These are phyloP conservation scores for Diaporthe caulivora DNA, from an alignment of 2,329 filamentous ascomycete species.

Conservation along the genomic window DNA sequence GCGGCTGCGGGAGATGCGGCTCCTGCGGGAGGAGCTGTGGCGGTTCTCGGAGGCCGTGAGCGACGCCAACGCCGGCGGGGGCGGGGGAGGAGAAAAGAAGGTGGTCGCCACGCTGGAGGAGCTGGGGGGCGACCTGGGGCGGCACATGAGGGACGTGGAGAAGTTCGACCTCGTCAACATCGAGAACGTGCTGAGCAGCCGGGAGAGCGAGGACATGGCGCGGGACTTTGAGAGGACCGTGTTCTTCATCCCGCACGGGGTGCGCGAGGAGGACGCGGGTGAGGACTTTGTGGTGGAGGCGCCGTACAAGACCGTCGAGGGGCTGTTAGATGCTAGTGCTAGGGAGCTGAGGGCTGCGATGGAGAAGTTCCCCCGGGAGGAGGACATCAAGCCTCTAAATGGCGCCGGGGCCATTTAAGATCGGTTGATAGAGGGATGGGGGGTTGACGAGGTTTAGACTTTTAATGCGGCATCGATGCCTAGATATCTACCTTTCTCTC, in stretches of 20 bases:
- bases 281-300: not conserved
- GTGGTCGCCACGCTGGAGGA: not conserved
- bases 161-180: constrained; percentile 33
- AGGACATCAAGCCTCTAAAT: not conserved
- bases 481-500: not conserved
- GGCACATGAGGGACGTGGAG: constrained; percentile 33
- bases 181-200: constrained; percentile 26
- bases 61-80: not conserved
- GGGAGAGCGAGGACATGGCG: constrained; percentile 34
- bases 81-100: not conserved
- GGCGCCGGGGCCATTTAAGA: too few relatives aligned
- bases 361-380: not conserved
- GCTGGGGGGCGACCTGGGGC: not conserved
- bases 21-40: not conserved
- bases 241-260: constrained; percentile 18
- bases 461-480: not conserved
- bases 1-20: too few relatives aligned
- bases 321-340: constrained; percentile 7
- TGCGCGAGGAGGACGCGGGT: not conserved
- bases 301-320: constrained; percentile 24
- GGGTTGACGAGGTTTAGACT: not conserved
- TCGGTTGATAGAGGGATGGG: too few relatives aligned
- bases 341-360: constrained; percentile 15
- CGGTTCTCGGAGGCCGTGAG: not conserved
- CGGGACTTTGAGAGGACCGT: constrained; percentile 27